Conservation (phyloP, 108 stramenopile genomes). For the Aurantiochytrium sp. region DNA sequence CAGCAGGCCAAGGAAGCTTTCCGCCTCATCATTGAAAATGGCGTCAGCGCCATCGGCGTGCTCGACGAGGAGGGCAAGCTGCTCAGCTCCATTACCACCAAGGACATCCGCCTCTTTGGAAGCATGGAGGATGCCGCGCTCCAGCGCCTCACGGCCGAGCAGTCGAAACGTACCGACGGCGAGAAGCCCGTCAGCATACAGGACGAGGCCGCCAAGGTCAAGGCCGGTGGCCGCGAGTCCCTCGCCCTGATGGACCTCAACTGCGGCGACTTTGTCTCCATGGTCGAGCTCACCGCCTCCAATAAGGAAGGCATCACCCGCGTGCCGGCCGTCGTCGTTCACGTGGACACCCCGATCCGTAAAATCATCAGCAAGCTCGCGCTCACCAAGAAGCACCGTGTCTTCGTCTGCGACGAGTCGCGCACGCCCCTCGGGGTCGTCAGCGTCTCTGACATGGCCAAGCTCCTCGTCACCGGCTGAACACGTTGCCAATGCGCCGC, state of each 20-base stretch:
- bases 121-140: conserved; percentile 20
- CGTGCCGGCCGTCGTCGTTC: background rate
- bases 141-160: background rate
- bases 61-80: conserved; percentile 16
- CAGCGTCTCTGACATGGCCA: conserved; percentile 20
- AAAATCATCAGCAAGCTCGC: background rate
- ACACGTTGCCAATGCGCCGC: too few species aligned
- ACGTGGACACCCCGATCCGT: background rate
- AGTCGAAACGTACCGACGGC: background rate
- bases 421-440: conserved; percentile 18
- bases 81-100: conserved; percentile 24
- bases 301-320: background rate
- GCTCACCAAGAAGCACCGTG: conserved; percentile 26
- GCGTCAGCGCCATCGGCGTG: background rate
- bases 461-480: background rate
- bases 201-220: conserved; percentile 1
- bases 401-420: conserved; percentile 1
- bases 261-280: conserved; percentile 30
- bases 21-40: background rate
- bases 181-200: background rate
- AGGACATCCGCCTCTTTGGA: conserved; percentile 14
- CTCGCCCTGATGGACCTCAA: conserved; percentile 15
- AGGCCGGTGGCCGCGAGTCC: background rate
- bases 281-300: conserved; percentile 30
- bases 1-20: background rate